Percentiles rank a stretch among this genome's conserved stretches.
Conservation (phyloP, 1,284 basidiomycete genomes). For the Heterobasidion occidentale region DNA sequence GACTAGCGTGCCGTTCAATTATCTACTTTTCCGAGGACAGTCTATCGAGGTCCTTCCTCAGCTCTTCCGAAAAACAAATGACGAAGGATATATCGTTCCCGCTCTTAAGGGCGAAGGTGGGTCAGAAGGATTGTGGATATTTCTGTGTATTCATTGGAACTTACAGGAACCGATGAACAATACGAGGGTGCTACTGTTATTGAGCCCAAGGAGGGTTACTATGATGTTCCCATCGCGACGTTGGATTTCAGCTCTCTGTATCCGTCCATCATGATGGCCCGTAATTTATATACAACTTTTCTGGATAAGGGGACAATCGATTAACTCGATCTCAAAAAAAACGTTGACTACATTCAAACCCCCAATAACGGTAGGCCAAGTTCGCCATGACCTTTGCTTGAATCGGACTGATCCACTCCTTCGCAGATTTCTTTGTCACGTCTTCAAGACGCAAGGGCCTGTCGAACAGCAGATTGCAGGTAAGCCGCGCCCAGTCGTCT, state of each 20-base stretch:
- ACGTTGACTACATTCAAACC: slow-evolving; percentile 84
- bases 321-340: slow-evolving; percentile 68
- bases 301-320: slow-evolving; percentile 75
- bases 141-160: not conserved
- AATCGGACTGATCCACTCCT: not conserved
- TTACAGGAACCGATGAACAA: slow-evolving; percentile 78
- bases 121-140: not conserved
- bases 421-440: slow-evolving; percentile 77
- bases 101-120: slow-evolving; percentile 76
- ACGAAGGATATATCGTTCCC: slow-evolving; percentile 83
- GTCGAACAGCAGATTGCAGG: slow-evolving; percentile 73
- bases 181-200: slow-evolving; percentile 98
- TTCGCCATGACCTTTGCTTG: not conserved
- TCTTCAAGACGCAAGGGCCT: slow-evolving; percentile 68
- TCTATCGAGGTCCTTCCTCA: slow-evolving; percentile 96
- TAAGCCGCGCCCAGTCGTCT: slow-evolving; percentile 78
- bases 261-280: slow-evolving; percentile 99
- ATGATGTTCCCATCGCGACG: slow-evolving; percentile 91
- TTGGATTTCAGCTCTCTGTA: slow-evolving; percentile 96
- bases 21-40: slow-evolving; percentile 83
- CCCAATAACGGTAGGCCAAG: slow-evolving; percentile 78
- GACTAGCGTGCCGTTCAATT: slow-evolving; percentile 97
- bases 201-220: slow-evolving; percentile 90
- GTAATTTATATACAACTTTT: slow-evolving; percentile 92
- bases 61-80: slow-evolving; percentile 82